These are phyloP conservation scores for Parastagonospora nodorum DNA, from an alignment of 2,329 filamentous ascomycete genomes.

Conservation along the genomic window DNA sequence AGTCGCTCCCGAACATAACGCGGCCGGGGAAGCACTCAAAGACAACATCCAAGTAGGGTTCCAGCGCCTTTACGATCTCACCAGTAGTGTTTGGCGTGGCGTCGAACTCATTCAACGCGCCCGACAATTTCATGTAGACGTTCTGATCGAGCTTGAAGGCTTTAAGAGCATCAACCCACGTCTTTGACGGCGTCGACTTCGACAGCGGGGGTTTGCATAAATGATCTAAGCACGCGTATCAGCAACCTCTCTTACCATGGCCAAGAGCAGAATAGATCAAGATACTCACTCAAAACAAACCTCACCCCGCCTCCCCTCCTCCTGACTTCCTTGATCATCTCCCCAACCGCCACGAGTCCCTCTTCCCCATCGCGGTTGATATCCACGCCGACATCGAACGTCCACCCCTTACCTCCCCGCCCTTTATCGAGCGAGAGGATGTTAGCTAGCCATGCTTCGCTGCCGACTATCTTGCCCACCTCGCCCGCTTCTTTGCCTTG, in stretches of 20 bases:
- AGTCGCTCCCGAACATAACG: constrained; percentile 91
- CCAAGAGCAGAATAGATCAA: not conserved
- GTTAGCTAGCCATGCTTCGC: constrained; percentile 51
- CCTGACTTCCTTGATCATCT: constrained; percentile 53
- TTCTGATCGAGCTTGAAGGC: constrained; percentile 66
- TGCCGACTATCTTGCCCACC: constrained; percentile 43
- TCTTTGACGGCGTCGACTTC: constrained; percentile 57
- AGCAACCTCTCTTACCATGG: too few relatives aligned
- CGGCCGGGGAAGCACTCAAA: constrained; percentile 72
- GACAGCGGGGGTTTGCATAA: constrained; percentile 86
- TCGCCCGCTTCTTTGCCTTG: constrained; percentile 57
- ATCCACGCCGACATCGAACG: constrained; percentile 86
- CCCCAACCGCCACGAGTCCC: constrained; percentile 51
- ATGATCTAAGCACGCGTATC: constrained; percentile 65
- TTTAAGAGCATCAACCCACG: constrained; percentile 73
- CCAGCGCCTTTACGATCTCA: constrained; percentile 25
- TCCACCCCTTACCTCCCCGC: constrained; percentile 67
- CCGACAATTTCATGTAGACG: constrained; percentile 92
- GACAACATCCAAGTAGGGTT: constrained; percentile 45
- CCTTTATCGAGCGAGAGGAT: constrained; percentile 62
- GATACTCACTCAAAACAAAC: constrained; percentile 68
- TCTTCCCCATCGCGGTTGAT: constrained; percentile 74
- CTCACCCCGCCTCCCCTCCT: constrained; percentile 54
- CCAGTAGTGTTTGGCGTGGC: constrained; percentile 22
- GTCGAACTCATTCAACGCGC: constrained; percentile 78